Evolutionary conservation across 2,329 filamentous ascomycete genomes (phyloP), one percentile per base, ranked within the genome.

Genomic region (Fusarium graminum): DNA sequence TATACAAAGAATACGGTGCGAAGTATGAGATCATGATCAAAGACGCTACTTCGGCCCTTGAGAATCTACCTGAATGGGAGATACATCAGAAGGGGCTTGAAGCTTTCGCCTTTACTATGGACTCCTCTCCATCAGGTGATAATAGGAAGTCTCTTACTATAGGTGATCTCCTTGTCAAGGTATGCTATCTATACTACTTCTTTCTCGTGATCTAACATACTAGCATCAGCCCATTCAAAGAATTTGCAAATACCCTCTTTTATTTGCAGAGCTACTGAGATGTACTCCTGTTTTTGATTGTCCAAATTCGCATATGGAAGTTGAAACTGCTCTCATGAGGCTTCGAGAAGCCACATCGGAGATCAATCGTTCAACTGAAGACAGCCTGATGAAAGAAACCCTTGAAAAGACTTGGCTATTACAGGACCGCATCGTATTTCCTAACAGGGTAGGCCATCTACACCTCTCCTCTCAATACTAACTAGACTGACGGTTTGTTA

Each of bases 1-100:
- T 90, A 47, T 99, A 99, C 75, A 92, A 97, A 79, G 92, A 97
- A 71, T 99, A 97, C 75, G 92, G 92, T 34, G 91, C 91, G 50
- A 94, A 94, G 74, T 97, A 95, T 77, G 92, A 96, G 69, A 84
- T 93, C 68, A 91, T 97, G 82, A 88, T 91, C 44, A 88, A 91
- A 66, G 92, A 97, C 65, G 81, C 96, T 34, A 87, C 89, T 32
- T 84, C 89, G 26, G 84, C 90, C 16, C 88, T 91, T 64, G 86
- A 88, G 59, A 86, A 85, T 8, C 85, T 92, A 68, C 88, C 88
- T 25, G 85, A 90, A 49, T 97, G 92, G 92, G 85, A 89, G 42
- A 85, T 87, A 7, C 94, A 93, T 74, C 93, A 97, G 72, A 90
- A 88, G 73, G 95, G 94, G 0, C 86, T 97, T 3, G 94, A 98